These are phyloP conservation scores for Boletus tylopilopsis DNA, from an alignment of 768 basidiomycete species.

Conservation along the genomic window DNA sequence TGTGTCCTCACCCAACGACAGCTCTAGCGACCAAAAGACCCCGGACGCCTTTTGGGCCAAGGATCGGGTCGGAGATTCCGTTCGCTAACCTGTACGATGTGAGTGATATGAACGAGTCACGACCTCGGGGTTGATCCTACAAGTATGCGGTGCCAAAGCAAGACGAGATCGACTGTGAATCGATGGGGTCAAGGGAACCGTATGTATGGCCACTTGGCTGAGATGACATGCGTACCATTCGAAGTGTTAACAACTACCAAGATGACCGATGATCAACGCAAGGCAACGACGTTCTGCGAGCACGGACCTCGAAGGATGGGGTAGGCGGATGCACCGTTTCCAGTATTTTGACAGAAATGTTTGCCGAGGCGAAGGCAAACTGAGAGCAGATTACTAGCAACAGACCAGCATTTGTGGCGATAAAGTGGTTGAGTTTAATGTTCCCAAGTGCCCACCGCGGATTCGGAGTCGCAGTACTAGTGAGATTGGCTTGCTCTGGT, in stretches of 20 bases:
- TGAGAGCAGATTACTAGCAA: slow-evolving; percentile 55
- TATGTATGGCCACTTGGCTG: neutral
- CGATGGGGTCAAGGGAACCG: neutral
- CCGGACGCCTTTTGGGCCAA: slow-evolving; percentile 70
- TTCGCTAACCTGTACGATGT: slow-evolving; percentile 30
- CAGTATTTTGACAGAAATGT: slow-evolving; percentile 59
- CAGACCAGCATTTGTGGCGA: slow-evolving; percentile 50
- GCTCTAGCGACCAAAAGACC: slow-evolving; percentile 55
- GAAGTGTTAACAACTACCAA: slow-evolving; percentile 46
- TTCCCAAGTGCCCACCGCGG: neutral
- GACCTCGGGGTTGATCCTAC: slow-evolving; percentile 19
- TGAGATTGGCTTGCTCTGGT: neutral
- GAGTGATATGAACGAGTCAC: neutral
- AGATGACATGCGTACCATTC: slow-evolving; percentile 45
- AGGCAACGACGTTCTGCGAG: neutral
- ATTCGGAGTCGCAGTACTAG: no score
- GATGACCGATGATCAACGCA: neutral
- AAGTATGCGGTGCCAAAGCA: slow-evolving; percentile 51
- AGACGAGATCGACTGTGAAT: slow-evolving; percentile 46
- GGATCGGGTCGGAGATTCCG: slow-evolving; percentile 51
- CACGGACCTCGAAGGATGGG: slow-evolving; percentile 50
- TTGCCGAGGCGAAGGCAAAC: slow-evolving; percentile 59
- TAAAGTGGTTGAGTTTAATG: neutral
- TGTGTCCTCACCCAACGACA: slow-evolving; percentile 49
- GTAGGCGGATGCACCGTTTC: slow-evolving; percentile 56